phyloP scores from a whole-genome alignment of 805 yeast species.

The Saccharomyces paradoxus region DNA sequence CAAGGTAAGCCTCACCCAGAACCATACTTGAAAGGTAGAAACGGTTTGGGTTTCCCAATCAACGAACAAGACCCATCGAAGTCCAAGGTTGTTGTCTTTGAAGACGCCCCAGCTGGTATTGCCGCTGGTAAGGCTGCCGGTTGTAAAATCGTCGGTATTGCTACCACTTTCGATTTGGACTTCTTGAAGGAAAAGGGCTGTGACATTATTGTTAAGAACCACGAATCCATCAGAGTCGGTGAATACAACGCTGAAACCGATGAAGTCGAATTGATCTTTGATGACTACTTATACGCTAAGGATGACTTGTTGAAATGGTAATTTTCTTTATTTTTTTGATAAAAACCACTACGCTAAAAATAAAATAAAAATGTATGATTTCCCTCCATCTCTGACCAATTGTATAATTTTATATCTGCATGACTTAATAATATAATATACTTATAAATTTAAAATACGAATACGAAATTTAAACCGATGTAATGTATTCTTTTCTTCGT shows the following conservation, averaged over 20 bases:
- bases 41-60: slow-evolving; percentile 32
- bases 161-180: slow-evolving; percentile 67
- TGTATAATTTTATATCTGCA: slow-evolving; percentile 1
- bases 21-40: slow-evolving; percentile 59
- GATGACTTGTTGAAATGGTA: slow-evolving; percentile 31
- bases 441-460: not conserved
- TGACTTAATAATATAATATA: slow-evolving; percentile 1
- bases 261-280: slow-evolving; percentile 31
- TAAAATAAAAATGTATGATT: not conserved
- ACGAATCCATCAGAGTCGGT: slow-evolving; percentile 51
- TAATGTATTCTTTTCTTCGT: not conserved
- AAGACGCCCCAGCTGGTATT: slow-evolving; percentile 86
- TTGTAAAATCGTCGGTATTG: slow-evolving; percentile 74
- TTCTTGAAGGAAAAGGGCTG: slow-evolving; percentile 71
- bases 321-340: slow-evolving; percentile 1
- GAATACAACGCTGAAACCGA: slow-evolving; percentile 41
- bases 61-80: slow-evolving; percentile 31
- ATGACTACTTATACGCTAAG: slow-evolving; percentile 33
- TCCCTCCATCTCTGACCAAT: slow-evolving; percentile 1
- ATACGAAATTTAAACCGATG: not conserved
- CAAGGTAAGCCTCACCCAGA: slow-evolving; percentile 83
- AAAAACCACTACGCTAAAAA: not conserved
- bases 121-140: slow-evolving; percentile 79
- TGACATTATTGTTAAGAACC: slow-evolving; percentile 69
- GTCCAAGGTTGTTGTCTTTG: slow-evolving; percentile 57